phyloP scores from a whole-genome alignment of 2,329 filamentous ascomycete genomes.

The Penicillium sp. region DNA sequence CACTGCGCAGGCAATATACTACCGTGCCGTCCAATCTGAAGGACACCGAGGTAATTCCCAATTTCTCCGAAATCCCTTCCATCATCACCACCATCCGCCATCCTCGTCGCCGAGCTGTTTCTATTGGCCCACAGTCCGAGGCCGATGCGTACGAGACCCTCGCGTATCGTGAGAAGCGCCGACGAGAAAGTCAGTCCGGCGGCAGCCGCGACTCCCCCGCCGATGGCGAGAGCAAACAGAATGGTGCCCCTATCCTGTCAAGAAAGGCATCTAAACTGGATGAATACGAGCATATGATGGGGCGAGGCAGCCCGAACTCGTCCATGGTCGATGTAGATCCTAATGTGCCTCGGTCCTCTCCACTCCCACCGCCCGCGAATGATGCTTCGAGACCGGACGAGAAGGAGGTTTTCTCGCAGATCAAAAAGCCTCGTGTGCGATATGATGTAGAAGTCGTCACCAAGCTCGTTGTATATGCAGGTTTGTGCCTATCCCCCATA shows the following conservation, averaged over 20 bases:
- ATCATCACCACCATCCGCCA: slow-evolving; percentile 80
- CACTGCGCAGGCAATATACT: slow-evolving; percentile 63
- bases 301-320: slow-evolving; percentile 55
- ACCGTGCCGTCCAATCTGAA: slow-evolving; percentile 70
- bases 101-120: slow-evolving; percentile 74
- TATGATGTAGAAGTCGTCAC: slow-evolving; percentile 99
- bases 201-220: slow-evolving; percentile 26
- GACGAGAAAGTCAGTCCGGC: slow-evolving; percentile 59
- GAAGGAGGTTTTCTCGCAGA: slow-evolving; percentile 75
- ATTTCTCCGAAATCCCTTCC: slow-evolving; percentile 79
- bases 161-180: slow-evolving; percentile 75
- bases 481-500: slow-evolving; percentile 50
- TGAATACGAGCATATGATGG: slow-evolving; percentile 72
- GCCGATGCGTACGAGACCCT: slow-evolving; percentile 95
- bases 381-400: slow-evolving; percentile 54
- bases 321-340: slow-evolving; percentile 34
- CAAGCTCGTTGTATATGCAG: slow-evolving; percentile 90
- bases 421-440: slow-evolving; percentile 82
- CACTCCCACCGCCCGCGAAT: slow-evolving; percentile 29
- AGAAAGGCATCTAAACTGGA: slow-evolving; percentile 53
- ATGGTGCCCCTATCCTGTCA: slow-evolving; percentile 40
- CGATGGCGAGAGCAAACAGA: slow-evolving; percentile 23
- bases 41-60: slow-evolving; percentile 85
- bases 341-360: slow-evolving; percentile 20
- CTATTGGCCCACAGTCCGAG: slow-evolving; percentile 89